Base-by-base conservation (phyloP, 2,329 filamentous ascomycete genomes). In the Fusarium drepaniforme region DNA sequence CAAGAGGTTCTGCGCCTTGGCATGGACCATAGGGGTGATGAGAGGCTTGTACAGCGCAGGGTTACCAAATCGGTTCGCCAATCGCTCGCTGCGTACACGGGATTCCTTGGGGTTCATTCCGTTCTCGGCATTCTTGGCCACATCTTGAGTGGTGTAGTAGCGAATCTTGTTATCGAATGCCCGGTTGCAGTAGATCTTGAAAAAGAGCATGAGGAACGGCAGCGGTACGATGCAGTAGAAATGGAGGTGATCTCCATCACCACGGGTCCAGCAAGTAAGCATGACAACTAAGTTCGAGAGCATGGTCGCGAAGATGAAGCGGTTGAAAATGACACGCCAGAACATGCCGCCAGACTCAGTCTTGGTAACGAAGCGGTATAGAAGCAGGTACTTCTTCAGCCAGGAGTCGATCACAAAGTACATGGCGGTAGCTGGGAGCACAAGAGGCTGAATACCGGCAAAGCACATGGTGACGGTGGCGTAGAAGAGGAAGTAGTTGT, bases 401-500 rank as follows among this genome's bases (percentile, higher is more conserved):
- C 93, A 94, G 6, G 92, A 92, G 82, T 99, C 97, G 61, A 99
- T 87, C 62, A 87, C 86, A 82, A 98, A 98, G 87, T 98, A 99
- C 35, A 98, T 84, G 2, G 96, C 95, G 1, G 94, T 95, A 44
- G 97, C 93, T 0, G 94, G 92, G 9, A 99, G 88, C 2, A 97
- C 93, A 28, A 98, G 88, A 0, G 97, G 97, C 83, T 98, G 97
- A 63, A 98, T 88, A 2, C 92, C 91, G 3, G 93, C 92, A 80
- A 97, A 98, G 78, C 92, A 95, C 18, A 99, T 87, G 0, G 95
- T 93, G 37, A 98, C 94, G 0, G 96, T 98, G 28, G 93, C 88
- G 85, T 98, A 99, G 85, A 94, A 99, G 35, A 98, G 87, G 83
- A 98, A 98, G 83, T 97, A 98, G 83, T 98, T 98, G 89, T 98